Conservation (phyloP, 345 rosid genomes). For the Gossypium sturtianum region DNA sequence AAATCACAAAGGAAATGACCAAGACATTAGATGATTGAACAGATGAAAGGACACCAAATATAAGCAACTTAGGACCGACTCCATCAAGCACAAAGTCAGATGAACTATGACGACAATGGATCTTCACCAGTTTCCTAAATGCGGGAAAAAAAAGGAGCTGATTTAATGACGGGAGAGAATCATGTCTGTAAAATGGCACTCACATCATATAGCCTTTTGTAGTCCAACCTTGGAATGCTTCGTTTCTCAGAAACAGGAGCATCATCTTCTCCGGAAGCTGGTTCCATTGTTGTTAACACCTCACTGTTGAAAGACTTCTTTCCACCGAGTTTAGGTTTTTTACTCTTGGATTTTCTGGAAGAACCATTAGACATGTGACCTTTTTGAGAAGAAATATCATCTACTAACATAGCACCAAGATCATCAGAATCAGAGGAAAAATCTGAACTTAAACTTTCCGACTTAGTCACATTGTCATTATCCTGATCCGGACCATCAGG, state of each 20-base stretch:
- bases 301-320: slow-evolving; percentile 24
- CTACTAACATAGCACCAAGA: slow-evolving; percentile 29
- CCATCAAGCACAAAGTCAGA: not conserved
- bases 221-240: slow-evolving; percentile 68
- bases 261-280: slow-evolving; percentile 35
- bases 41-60: not conserved
- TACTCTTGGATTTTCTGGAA: slow-evolving; percentile 17
- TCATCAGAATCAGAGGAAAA: slow-evolving; percentile 82
- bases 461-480: slow-evolving; percentile 34
- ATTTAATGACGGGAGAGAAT: not conserved
- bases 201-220: slow-evolving; percentile 86
- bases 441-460: slow-evolving; percentile 69
- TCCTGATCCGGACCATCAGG: slow-evolving; percentile 47
- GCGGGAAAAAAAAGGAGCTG: not conserved
- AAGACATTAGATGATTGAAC: not conserved
- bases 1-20: slow-evolving; percentile 9
- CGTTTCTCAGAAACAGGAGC: slow-evolving; percentile 44
- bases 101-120: not conserved
- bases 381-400: slow-evolving; percentile 28
- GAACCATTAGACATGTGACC: slow-evolving; percentile 6
- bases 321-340: slow-evolving; percentile 23
- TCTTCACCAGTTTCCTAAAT: not conserved
- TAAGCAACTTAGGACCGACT: not conserved
- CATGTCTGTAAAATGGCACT: slow-evolving; percentile 30
- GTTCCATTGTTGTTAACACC: slow-evolving; percentile 30